Base-by-base conservation (phyloP, 192 early-diverging fungal genomes). In the Helicostylum pulchrum region DNA sequence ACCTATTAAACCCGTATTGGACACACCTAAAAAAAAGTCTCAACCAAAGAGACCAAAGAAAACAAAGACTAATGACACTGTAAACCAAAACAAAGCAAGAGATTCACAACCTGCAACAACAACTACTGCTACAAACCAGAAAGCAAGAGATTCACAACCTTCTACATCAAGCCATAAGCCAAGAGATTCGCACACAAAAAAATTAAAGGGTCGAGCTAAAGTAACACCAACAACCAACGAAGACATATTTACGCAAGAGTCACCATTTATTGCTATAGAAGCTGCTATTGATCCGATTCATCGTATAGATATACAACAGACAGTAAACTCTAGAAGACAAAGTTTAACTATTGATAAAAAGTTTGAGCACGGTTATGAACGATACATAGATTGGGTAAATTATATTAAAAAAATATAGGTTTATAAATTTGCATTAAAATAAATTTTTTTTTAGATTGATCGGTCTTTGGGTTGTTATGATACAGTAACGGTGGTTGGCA, bases 321-420 rank as follows among this genome's bases (percentile, higher is more conserved):
- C 19, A 10, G 54, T 17, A 34, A 39, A 32, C 34, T 9, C 30
- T 36, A 56, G 54, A 56, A 32, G 19, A 19, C 47, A 56, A 31
- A 56, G 54, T 11, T 34, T 56, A 34, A 17, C 7, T 0, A 20
- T 15, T 31, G 26, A 49, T n/a, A 62, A 46, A 3, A 48, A 51
- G 26, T 50, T 50, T 12, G 62, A 64, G 19, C 62, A 64, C 43
- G 62, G 62, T n/a, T 64, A 64, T 54, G 62, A 64, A 43, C 17
- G 62, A 52, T 64, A 64, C 44, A 53, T 64, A 42, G 50, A 53
- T 20, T 64, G 62, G 62, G 62, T 64, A 64, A 44, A 42, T 2
- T 55, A n/a, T 10, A 39, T 20, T 61, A 42, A 0, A 20, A 14
- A 23, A 17, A 23, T 30, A 6, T 8, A 34, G 10, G 12, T 15